Percentiles rank a stretch among this genome's conserved stretches.
Evolutionary conservation across 306 rosid genomes (phyloP).

Genomic region (Prunus padus): DNA sequence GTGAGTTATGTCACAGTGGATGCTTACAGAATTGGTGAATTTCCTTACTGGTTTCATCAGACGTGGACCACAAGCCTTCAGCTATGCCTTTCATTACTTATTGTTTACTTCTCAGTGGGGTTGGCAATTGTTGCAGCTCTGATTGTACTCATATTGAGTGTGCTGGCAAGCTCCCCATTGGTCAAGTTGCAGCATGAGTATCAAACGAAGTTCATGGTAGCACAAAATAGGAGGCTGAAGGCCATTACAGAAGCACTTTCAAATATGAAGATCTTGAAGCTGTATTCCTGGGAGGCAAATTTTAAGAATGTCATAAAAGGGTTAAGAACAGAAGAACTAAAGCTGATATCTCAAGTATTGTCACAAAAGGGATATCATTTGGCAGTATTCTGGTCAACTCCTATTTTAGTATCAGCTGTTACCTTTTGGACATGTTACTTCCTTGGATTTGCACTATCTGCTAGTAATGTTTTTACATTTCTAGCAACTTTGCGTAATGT

Average conservation of each 20-base stretch:
- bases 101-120: slow-evolving; percentile 30
- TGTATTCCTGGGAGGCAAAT: slow-evolving; percentile 36
- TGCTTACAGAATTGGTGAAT: slow-evolving; percentile 25
- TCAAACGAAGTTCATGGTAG: slow-evolving; percentile 25
- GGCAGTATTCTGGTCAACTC: slow-evolving; percentile 23
- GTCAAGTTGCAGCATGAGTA: slow-evolving; percentile 32
- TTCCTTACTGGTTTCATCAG: slow-evolving; percentile 28
- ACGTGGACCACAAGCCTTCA: slow-evolving; percentile 31
- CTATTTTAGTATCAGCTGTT: slow-evolving; percentile 18
- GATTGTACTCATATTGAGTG: slow-evolving; percentile 13
- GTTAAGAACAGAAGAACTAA: slow-evolving; percentile 25
- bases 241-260: slow-evolving; percentile 25
- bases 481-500: slow-evolving; percentile 28
- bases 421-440: slow-evolving; percentile 34
- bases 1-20: slow-evolving; percentile 25
- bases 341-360: slow-evolving; percentile 14
- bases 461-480: slow-evolving; percentile 25
- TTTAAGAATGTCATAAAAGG: slow-evolving; percentile 21
- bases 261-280: slow-evolving; percentile 36
- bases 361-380: slow-evolving; percentile 19
- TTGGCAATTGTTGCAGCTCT: slow-evolving; percentile 24
- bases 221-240: slow-evolving; percentile 29
- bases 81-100: slow-evolving; percentile 23
- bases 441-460: slow-evolving; percentile 14
- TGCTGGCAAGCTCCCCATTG: slow-evolving; percentile 28